These are phyloP conservation scores for Cyberlindnera lachancei DNA, from an alignment of 805 yeast species.

Conservation along the genomic window DNA sequence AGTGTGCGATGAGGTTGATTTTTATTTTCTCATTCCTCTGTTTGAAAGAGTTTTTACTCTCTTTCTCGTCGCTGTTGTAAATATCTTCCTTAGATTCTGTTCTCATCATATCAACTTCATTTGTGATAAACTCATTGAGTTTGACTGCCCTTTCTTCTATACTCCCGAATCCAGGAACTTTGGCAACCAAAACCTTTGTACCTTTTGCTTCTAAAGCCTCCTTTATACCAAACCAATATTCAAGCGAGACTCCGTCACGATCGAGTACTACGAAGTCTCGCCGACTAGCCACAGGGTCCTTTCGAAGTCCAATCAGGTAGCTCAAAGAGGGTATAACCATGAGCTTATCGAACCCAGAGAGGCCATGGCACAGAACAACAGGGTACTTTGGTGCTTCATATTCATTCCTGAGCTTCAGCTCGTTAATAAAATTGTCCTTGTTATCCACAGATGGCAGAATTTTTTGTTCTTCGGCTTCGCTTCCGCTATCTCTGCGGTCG, in stretches of 20 bases:
- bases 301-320: conserved; percentile 20
- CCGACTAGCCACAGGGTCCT: conserved; percentile 8
- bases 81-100: conserved; percentile 18
- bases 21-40: conserved; percentile 31
- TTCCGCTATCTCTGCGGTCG: background rate
- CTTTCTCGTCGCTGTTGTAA: conserved; percentile 16
- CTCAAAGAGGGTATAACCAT: conserved; percentile 35
- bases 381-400: conserved; percentile 64
- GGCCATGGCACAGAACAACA: conserved; percentile 78
- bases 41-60: conserved; percentile 7
- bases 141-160: conserved; percentile 60
- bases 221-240: conserved; percentile 80
- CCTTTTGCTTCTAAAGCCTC: conserved; percentile 55
- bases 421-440: conserved; percentile 9
- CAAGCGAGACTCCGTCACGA: conserved; percentile 36
- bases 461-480: conserved; percentile 1
- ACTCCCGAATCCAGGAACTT: conserved; percentile 77
- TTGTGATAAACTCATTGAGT: conserved; percentile 43
- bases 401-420: conserved; percentile 22
- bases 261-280: conserved; percentile 18
- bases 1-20: conserved; percentile 76
- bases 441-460: conserved; percentile 5
- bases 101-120: conserved; percentile 18
- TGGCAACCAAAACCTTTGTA: conserved; percentile 59
- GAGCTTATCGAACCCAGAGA: conserved; percentile 69